phyloP scores from a whole-genome alignment of 768 basidiomycete species.

The Boletus reticuloceps region DNA sequence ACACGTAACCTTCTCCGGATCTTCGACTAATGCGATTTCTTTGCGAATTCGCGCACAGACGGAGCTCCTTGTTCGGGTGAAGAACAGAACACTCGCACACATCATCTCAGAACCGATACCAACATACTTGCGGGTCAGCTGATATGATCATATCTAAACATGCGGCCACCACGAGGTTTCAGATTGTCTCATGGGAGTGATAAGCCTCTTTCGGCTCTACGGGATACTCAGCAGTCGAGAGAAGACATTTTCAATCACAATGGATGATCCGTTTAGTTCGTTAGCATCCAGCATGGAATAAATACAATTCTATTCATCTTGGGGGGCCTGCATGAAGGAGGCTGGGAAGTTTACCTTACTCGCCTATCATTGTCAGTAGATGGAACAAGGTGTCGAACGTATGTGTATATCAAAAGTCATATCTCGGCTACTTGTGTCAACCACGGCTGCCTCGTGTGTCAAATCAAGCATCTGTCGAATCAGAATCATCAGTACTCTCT shows the following conservation, averaged over 20 bases:
- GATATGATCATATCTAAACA: slow-evolving; percentile 21
- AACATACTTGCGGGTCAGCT: slow-evolving; percentile 10
- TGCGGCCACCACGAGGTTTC: slow-evolving; percentile 25
- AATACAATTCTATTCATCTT: background rate
- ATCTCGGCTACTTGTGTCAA: background rate
- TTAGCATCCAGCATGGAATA: background rate
- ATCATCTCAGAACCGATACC: slow-evolving; percentile 6
- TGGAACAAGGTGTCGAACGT: background rate
- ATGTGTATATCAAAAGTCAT: slow-evolving; percentile 3
- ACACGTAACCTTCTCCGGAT: background rate
- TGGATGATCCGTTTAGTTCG: background rate
- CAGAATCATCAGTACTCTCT: slow-evolving; percentile 12
- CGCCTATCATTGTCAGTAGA: background rate
- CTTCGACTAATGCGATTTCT: background rate
- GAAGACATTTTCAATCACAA: slow-evolving; percentile 8
- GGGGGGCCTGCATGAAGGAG: background rate
- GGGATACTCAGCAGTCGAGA: background rate
- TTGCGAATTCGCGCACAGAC: background rate
- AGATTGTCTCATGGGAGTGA: slow-evolving; percentile 9
- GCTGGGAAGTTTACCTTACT: background rate
- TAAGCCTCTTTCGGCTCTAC: background rate
- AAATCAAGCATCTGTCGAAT: slow-evolving; percentile 25
- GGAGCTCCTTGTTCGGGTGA: slow-evolving; percentile 6
- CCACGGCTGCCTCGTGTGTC: background rate
- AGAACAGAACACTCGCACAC: background rate